Conservation (phyloP, 306 rosid species). For the Carpinus fangiana region DNA sequence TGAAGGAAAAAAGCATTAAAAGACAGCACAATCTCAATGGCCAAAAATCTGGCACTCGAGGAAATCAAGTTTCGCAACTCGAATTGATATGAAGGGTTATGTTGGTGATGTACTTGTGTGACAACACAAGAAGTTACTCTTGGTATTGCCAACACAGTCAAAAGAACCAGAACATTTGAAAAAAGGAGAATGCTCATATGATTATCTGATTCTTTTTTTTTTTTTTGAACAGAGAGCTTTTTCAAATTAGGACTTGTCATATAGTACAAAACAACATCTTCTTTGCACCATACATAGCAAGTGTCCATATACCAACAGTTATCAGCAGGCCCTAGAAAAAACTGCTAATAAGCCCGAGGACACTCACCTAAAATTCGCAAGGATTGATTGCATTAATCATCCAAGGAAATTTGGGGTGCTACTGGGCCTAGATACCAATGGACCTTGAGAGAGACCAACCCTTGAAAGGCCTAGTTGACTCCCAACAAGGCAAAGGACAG, state of each 20-base stretch:
- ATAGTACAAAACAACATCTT: background rate
- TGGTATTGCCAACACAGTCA: constrained; percentile 3
- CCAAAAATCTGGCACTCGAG: background rate
- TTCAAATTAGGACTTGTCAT: background rate
- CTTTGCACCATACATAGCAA: too few species aligned
- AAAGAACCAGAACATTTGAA: constrained; percentile 8
- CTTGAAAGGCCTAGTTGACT: too few species aligned
- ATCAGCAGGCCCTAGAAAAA: too few species aligned
- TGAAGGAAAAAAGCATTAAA: background rate
- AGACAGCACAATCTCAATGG: background rate
- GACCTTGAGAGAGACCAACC: too few species aligned
- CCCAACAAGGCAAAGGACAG: too few species aligned
- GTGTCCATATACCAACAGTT: too few species aligned
- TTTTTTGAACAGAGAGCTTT: background rate
- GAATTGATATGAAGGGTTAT: constrained; percentile 2
- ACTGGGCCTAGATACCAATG: too few species aligned
- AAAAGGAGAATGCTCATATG: background rate
- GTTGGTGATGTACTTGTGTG: constrained; percentile 5
- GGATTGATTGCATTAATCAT: too few species aligned
- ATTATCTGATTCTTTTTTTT: constrained; percentile 9
- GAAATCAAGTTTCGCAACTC: background rate
- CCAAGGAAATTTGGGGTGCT: too few species aligned
- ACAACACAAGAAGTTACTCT: background rate
- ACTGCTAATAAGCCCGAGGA: too few species aligned
- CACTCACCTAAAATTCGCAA: too few species aligned